Conservation (phyloP, 179 eudicot genomes). For the Beta lomatogona region DNA sequence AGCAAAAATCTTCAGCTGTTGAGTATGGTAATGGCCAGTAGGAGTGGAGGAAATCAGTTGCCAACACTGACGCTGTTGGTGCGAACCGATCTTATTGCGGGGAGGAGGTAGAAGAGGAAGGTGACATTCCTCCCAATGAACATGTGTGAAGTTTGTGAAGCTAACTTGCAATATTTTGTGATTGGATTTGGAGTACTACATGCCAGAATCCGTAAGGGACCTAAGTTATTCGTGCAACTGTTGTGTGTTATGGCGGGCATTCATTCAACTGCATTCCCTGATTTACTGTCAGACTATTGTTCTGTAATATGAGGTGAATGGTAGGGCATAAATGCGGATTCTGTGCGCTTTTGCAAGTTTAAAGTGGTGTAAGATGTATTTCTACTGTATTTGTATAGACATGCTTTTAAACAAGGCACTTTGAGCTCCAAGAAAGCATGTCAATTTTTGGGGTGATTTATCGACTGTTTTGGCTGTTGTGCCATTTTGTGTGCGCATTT, state of each 20-base stretch:
- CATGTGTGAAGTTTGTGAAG: constrained; percentile 5
- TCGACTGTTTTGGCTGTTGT: no score
- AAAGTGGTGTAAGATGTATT: not conserved
- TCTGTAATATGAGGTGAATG: not conserved
- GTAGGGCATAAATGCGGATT: not conserved
- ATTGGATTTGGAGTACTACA: not conserved
- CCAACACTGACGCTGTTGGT: not conserved
- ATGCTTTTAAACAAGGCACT: not conserved
- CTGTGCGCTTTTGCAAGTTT: not conserved
- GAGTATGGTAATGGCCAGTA: not conserved
- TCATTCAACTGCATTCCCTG: not conserved
- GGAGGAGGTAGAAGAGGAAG: constrained; percentile 19
- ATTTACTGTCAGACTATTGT: not conserved
- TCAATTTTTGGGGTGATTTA: no score
- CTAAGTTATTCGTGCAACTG: not conserved
- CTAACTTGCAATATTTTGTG: constrained; percentile 17
- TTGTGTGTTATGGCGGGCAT: not conserved
- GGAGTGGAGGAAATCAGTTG: constrained; percentile 3
- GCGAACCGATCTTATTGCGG: not conserved
- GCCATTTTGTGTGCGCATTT: no score
- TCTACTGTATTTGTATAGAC: constrained; percentile 3
- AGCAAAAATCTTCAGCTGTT: constrained; percentile 1
- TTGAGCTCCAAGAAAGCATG: no score
- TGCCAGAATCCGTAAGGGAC: not conserved
- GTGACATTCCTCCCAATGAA: constrained; percentile 10